Percentiles rank a stretch among this genome's conserved stretches.
phyloP scores from a whole-genome alignment of 805 yeast genomes.

The Wickerhamiella alocasiicola region DNA sequence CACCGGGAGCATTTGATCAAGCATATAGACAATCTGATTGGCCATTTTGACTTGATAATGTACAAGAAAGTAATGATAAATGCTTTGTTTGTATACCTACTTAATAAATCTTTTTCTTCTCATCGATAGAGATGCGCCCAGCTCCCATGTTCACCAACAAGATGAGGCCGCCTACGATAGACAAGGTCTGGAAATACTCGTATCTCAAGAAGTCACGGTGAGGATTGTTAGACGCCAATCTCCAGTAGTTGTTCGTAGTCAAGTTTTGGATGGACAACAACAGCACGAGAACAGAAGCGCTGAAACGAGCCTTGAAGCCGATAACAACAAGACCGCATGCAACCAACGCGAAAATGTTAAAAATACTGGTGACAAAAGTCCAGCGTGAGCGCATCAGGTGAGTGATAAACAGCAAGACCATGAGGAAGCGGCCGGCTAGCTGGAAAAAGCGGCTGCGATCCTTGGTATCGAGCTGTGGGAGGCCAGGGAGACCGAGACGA shows the following conservation, averaged over 20 bases:
- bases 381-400: slow-evolving; percentile 61
- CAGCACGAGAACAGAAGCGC: slow-evolving; percentile 57
- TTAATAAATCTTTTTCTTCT: slow-evolving; percentile 82
- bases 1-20: too few relatives aligned
- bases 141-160: slow-evolving; percentile 93
- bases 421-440: slow-evolving; percentile 76
- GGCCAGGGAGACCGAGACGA: slow-evolving; percentile 55
- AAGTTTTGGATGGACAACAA: slow-evolving; percentile 66
- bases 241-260: slow-evolving; percentile 81
- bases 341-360: slow-evolving; percentile 56
- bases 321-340: slow-evolving; percentile 69
- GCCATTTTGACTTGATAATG: too few relatives aligned
- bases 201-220: slow-evolving; percentile 81
- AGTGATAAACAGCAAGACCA: slow-evolving; percentile 73
- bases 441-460: slow-evolving; percentile 70
- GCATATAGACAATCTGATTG: too few relatives aligned
- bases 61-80: background rate
- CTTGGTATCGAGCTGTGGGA: slow-evolving; percentile 56
- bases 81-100: background rate
- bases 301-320: slow-evolving; percentile 85
- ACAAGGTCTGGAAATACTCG: slow-evolving; percentile 87
- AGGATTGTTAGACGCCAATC: slow-evolving; percentile 52
- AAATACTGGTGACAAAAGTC: slow-evolving; percentile 50
- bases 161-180: slow-evolving; percentile 87
- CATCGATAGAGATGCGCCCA: slow-evolving; percentile 85